phyloP scores from a whole-genome alignment of 768 basidiomycete species.

The Naganishia kalamii region DNA sequence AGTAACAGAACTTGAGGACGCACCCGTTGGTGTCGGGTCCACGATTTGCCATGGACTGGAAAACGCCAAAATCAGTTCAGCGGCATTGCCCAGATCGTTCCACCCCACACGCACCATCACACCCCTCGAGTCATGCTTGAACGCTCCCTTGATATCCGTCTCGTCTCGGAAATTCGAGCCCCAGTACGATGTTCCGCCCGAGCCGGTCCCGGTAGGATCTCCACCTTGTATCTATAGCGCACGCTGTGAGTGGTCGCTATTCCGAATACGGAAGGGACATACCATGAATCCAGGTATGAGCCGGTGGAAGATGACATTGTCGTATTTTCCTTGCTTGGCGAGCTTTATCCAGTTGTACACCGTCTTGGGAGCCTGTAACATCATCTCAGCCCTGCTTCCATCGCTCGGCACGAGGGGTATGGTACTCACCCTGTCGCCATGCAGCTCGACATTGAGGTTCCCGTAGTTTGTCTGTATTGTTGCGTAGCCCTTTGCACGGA shows the following conservation, averaged over 20 bases:
- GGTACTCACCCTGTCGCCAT: slow-evolving; percentile 38
- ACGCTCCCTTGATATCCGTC: slow-evolving; percentile 77
- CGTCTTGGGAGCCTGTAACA: slow-evolving; percentile 83
- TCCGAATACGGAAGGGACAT: slow-evolving; percentile 24
- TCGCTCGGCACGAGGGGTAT: background rate
- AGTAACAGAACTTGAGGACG: background rate
- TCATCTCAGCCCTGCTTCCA: slow-evolving; percentile 34
- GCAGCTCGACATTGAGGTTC: slow-evolving; percentile 65
- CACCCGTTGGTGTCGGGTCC: slow-evolving; percentile 81
- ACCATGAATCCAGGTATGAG: slow-evolving; percentile 95
- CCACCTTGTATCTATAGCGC: slow-evolving; percentile 80
- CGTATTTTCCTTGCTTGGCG: slow-evolving; percentile 81
- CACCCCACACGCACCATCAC: slow-evolving; percentile 55
- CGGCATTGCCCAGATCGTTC: too few relatives aligned
- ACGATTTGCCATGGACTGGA: slow-evolving; percentile 84
- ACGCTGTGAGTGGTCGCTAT: background rate
- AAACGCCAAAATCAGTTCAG: background rate
- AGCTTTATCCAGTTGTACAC: slow-evolving; percentile 98
- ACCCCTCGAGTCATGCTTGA: slow-evolving; percentile 77
- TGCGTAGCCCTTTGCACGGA: slow-evolving; percentile 86
- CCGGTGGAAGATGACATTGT: slow-evolving; percentile 82
- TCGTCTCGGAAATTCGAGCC: slow-evolving; percentile 95
- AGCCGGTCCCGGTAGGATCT: slow-evolving; percentile 91
- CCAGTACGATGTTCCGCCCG: slow-evolving; percentile 90
- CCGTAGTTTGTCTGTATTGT: slow-evolving; percentile 91